Conservation (phyloP, 2,329 filamentous ascomycete species). For the Xylariomycetidae sp. region DNA sequence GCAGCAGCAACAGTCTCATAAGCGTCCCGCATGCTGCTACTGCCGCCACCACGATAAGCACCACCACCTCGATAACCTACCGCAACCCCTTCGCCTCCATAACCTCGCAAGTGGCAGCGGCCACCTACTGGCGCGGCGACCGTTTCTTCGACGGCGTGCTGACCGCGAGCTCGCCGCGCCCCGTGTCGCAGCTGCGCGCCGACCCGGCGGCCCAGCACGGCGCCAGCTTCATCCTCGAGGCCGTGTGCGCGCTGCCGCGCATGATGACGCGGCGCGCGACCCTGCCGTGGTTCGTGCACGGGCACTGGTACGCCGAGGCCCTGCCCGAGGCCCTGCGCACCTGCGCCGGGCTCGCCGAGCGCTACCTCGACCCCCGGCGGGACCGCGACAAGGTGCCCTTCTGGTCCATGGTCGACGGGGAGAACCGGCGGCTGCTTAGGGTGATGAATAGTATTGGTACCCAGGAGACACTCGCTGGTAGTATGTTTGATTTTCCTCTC, state of each 20-base stretch:
- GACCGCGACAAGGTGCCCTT: slow-evolving; percentile 5
- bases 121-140: no score
- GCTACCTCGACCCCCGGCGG: slow-evolving; percentile 6
- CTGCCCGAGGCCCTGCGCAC: slow-evolving; percentile 11
- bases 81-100: no score
- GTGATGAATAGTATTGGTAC: slow-evolving; percentile 2
- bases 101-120: no score
- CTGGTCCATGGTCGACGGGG: slow-evolving; percentile 11
- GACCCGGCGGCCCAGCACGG: slow-evolving; percentile 16
- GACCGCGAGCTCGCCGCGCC: slow-evolving; percentile 11
- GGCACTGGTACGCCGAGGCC: slow-evolving; percentile 12
- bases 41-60: no score
- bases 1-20: no score
- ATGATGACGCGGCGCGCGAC: slow-evolving; percentile 16
- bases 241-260: slow-evolving; percentile 14
- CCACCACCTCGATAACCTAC: no score
- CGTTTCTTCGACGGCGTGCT: no score
- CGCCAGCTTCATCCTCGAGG: slow-evolving; percentile 15
- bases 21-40: no score
- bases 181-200: slow-evolving; percentile 10
- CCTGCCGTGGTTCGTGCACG: slow-evolving; percentile 17
- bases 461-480: slow-evolving; percentile 9
- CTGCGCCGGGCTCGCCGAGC: slow-evolving; percentile 12
- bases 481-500: no score
- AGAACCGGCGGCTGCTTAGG: slow-evolving; percentile 10